Conservation (phyloP, 495 filamentous ascomycete genomes). For the Aspergillus ostianus region DNA sequence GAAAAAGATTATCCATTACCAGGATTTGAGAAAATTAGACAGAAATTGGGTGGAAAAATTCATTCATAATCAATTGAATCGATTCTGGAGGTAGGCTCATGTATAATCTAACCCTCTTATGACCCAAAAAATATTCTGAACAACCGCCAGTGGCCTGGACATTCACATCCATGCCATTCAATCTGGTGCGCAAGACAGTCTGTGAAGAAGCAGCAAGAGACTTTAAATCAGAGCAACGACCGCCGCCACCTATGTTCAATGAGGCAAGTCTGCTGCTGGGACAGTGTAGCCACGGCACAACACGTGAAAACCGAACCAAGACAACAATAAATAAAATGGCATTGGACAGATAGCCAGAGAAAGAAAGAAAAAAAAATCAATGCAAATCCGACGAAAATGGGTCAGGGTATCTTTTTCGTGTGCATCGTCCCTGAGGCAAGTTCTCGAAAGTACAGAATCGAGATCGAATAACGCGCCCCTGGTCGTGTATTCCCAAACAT, state of each 20-base stretch:
- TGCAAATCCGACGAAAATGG: conserved; percentile 15
- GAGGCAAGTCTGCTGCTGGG: background rate
- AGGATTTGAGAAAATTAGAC: too few species aligned
- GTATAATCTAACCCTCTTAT: background rate
- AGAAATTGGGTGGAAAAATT: too few species aligned
- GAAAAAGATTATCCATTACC: too few species aligned
- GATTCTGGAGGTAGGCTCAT: background rate
- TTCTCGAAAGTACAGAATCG: conserved; percentile 18
- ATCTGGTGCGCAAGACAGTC: background rate
- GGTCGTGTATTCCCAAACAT: conserved; percentile 17
- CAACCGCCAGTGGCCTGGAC: background rate
- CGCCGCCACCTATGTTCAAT: background rate
- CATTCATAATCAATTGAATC: too few species aligned
- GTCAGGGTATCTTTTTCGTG: conserved; percentile 44
- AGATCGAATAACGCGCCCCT: conserved; percentile 19
- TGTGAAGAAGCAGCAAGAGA: background rate
- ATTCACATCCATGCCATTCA: background rate
- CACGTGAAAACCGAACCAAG: conserved; percentile 1
- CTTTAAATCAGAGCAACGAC: background rate
- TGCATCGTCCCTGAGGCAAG: conserved; percentile 34
- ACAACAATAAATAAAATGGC: background rate
- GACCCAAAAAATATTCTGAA: background rate
- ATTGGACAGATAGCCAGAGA: background rate
- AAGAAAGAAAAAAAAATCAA: conserved; percentile 1
- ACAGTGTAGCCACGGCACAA: background rate